Evolutionary conservation across 2,329 filamentous ascomycete species (phyloP), one percentile per base, ranked within the genome.

Genomic region (Claviceps monticola): DNA sequence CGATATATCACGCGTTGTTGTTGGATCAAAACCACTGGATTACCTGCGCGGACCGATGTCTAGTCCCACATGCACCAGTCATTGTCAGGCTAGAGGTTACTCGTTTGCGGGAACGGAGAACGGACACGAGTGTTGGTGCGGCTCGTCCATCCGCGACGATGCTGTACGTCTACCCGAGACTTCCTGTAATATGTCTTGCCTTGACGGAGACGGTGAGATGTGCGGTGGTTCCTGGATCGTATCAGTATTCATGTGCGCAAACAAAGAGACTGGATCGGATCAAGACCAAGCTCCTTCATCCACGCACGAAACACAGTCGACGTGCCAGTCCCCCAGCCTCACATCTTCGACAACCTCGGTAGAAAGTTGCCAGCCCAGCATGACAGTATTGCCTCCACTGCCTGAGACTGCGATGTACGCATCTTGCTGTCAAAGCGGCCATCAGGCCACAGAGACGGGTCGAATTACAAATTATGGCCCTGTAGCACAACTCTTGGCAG

Each of bases 91-190:
- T 14, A 62, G 63, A 11, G 68, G 68, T 4, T 73, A 68, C 56
- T 54, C 56, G 2, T 69, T 73, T 53, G 74, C 75, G 5, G 76
- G 75, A 5, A 65, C 75, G 0, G 74, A 79, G 58, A 73, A 72
- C 55, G 66, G 64, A 7, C 60, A 62, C 19, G 72, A 79, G 57
- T 80, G 77, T 60, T 80, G 71, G 66, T 81, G 75, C 55, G 72
- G 68, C 37, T 56, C 57, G 11, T 54, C 54, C 3, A 59, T 64
- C 37, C 59, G 54, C 4, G 55, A 56, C 47, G 56, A 60, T 46
- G 56, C 57, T 2, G 51, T 60, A 19, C 53, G 56, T 37, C 49
- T 63, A 16, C 60, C 61, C 2, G 59, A 62, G 23, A 55, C 46
- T 4, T 58, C 55, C 21, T 64, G 62, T 36, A 53, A 55, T 34